These are phyloP conservation scores for Melaleuca quinquenervia DNA, from an alignment of 345 rosid genomes.

Conservation along the genomic window DNA sequence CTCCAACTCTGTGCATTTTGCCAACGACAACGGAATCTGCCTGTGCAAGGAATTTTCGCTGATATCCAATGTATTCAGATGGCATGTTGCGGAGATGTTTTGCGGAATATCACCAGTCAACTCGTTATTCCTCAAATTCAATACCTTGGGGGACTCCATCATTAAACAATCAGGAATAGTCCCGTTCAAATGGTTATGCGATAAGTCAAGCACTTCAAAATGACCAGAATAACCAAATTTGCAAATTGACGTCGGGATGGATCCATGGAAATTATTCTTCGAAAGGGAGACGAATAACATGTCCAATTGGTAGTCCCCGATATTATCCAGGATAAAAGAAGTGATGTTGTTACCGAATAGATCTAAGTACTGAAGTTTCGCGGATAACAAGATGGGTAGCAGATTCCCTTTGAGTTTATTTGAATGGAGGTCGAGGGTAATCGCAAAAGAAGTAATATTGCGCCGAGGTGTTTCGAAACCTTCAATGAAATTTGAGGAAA, in stretches of 20 bases:
- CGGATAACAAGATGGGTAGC: neutral
- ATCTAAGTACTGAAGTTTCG: neutral
- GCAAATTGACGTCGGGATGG: conserved; percentile 4
- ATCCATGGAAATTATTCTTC: neutral
- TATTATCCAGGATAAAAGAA: neutral
- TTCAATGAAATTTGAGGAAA: conserved; percentile 9
- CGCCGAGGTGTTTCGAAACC: neutral
- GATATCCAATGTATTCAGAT: accelerated
- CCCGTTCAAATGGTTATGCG: neutral
- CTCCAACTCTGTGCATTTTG: accelerated
- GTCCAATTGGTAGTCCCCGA: neutral
- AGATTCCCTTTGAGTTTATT: neutral
- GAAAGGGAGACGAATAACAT: conserved; percentile 3
- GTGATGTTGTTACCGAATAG: neutral
- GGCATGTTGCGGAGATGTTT: neutral
- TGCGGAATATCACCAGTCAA: conserved; percentile 3
- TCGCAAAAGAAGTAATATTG: neutral
- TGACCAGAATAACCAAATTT: neutral
- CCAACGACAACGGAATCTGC: neutral
- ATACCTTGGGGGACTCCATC: neutral
- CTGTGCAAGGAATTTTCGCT: neutral
- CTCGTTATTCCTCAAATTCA: neutral
- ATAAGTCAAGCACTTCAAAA: conserved; percentile 5
- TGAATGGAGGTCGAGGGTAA: neutral
- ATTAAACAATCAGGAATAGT: neutral